Percentiles rank a stretch among this genome's conserved stretches.
Conservation (phyloP, 2,329 filamentous ascomycete species). For the Paecilomyces sp. region DNA sequence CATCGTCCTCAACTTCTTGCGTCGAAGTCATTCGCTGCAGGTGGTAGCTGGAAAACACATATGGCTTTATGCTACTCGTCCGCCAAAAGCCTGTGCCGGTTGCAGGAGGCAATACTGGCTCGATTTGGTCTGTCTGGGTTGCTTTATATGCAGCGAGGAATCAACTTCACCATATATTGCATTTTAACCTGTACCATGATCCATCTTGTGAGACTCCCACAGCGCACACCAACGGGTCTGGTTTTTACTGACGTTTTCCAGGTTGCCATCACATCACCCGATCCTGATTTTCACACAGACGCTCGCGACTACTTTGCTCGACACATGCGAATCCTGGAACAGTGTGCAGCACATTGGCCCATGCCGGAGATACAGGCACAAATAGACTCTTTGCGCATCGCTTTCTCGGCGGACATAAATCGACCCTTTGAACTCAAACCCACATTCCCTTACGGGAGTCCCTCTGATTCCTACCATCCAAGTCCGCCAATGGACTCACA, state of each 20-base stretch:
- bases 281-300: constrained; percentile 77
- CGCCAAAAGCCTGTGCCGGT: constrained; percentile 74
- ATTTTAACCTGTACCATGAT: constrained; percentile 88
- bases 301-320: constrained; percentile 83
- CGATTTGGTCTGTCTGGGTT: constrained; percentile 72
- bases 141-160: constrained; percentile 85
- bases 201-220: constrained; percentile 67
- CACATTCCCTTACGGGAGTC: constrained; percentile 79
- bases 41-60: constrained; percentile 77
- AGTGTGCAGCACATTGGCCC: constrained; percentile 73
- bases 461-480: constrained; percentile 55
- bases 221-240: not conserved
- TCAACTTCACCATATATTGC: constrained; percentile 92
- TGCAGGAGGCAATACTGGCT: constrained; percentile 76
- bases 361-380: constrained; percentile 87
- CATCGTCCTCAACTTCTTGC: constrained; percentile 79
- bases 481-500: constrained; percentile 52
- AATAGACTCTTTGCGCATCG: constrained; percentile 79
- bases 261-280: constrained; percentile 89
- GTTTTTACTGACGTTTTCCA: constrained; percentile 25
- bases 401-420: constrained; percentile 78
- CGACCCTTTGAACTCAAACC: constrained; percentile 86
- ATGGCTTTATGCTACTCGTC: constrained; percentile 81
- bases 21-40: constrained; percentile 62
- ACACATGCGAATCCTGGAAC: constrained; percentile 89